Evolutionary conservation across 2,329 filamentous ascomycete genomes (phyloP).

Genomic region (Dactylellina parvicollis): DNA sequence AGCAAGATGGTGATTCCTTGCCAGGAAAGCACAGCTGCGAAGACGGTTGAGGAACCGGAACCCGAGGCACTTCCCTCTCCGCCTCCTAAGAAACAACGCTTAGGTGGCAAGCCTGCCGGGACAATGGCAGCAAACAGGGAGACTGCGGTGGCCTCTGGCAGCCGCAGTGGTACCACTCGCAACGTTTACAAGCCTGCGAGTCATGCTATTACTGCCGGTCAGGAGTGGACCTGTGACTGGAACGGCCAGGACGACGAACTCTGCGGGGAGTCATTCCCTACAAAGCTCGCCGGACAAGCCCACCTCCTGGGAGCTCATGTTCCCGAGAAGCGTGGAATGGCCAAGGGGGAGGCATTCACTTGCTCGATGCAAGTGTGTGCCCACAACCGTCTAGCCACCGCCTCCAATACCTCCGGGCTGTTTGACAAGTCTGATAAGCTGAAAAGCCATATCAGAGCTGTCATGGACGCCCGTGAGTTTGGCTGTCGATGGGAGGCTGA

Average conservation of each 20-base stretch:
- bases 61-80: not conserved
- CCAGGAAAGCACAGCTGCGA: not conserved
- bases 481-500: not conserved
- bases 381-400: not conserved
- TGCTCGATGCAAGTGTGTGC: not conserved
- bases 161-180: not conserved
- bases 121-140: not conserved
- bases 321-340: not conserved
- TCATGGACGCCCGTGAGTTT: slow-evolving; percentile 19
- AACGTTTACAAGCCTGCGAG: not conserved
- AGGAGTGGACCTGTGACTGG: slow-evolving; percentile 17
- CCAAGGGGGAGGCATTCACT: not conserved
- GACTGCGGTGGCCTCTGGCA: not conserved
- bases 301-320: slow-evolving; percentile 20
- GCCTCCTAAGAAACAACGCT: not conserved
- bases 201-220: not conserved
- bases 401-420: slow-evolving; percentile 5
- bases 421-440: slow-evolving; percentile 27
- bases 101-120: not conserved
- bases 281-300: slow-evolving; percentile 2
- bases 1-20: slow-evolving; percentile 1
- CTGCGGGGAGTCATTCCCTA: slow-evolving; percentile 9
- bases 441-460: slow-evolving; percentile 22
- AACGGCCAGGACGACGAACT: not conserved
- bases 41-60: not conserved